Conservation (phyloP, 2,329 filamentous ascomycete species). For the Fusarium metavorans region DNA sequence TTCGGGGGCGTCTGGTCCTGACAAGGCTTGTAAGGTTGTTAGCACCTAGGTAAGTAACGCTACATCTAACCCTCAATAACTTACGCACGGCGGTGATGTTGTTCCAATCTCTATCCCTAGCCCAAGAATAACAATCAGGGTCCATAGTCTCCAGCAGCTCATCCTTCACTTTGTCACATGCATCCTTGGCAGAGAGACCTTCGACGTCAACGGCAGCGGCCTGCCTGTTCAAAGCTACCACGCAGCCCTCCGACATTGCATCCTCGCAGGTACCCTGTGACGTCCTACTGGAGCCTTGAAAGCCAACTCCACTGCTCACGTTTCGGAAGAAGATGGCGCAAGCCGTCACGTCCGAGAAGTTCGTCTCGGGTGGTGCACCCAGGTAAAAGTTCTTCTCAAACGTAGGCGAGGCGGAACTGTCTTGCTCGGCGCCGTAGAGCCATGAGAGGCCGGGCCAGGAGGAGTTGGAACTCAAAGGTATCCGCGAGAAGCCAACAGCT, state of each 20-base stretch:
- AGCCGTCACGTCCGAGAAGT: background rate
- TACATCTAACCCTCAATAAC: too few relatives aligned
- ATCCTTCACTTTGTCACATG: slow-evolving; percentile 6
- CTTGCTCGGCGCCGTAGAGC: slow-evolving; percentile 4
- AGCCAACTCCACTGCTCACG: background rate
- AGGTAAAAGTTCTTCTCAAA: slow-evolving; percentile 23
- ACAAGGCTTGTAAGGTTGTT: slow-evolving; percentile 4
- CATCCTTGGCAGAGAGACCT: background rate
- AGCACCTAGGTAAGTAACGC: background rate
- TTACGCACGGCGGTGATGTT: slow-evolving; percentile 7
- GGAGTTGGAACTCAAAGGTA: background rate
- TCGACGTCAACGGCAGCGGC: slow-evolving; percentile 1
- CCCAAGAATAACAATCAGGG: slow-evolving; percentile 11
- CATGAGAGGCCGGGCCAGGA: slow-evolving; percentile 15
- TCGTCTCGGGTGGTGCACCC: slow-evolving; percentile 2
- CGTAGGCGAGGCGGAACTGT: background rate
- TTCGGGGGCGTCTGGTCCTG: background rate
- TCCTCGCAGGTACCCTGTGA: slow-evolving; percentile 14
- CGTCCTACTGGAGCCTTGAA: background rate
- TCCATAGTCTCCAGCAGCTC: slow-evolving; percentile 14
- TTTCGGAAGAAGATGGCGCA: slow-evolving; percentile 23
- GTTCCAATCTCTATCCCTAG: background rate
- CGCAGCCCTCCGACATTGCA: slow-evolving; percentile 17
- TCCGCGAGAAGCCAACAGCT: slow-evolving; percentile 11
- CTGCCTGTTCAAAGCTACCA: slow-evolving; percentile 10